Conservation (phyloP, 805 yeast genomes). For the Yarrowia sp. region DNA sequence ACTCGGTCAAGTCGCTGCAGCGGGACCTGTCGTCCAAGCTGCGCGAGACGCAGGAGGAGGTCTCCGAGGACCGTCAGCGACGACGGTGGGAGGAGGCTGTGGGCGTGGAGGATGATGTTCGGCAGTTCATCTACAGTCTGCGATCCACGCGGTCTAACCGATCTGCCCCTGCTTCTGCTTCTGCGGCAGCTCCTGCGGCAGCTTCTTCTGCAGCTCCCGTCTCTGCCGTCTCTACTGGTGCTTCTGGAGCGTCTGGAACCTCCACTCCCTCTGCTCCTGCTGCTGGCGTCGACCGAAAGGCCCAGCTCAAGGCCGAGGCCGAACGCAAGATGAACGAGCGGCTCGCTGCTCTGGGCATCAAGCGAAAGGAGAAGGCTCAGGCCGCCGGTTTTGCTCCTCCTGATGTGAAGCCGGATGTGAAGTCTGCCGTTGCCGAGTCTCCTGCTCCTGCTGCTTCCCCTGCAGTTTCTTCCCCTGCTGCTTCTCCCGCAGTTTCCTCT, state of each 20-base stretch:
- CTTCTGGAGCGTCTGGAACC: constrained; percentile 1
- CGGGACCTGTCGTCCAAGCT: constrained; percentile 47
- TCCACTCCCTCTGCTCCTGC: constrained; percentile 8
- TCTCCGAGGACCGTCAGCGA: constrained; percentile 47
- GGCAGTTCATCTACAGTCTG: constrained; percentile 58
- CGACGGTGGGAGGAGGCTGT: constrained; percentile 79
- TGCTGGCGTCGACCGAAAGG: constrained; percentile 66
- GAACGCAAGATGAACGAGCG: constrained; percentile 80
- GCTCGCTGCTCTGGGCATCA: constrained; percentile 74
- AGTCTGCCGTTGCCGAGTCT: constrained; percentile 4
- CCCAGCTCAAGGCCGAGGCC: constrained; percentile 79
- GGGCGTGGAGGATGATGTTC: constrained; percentile 69
- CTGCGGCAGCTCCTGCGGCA: background rate
- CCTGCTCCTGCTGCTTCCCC: background rate
- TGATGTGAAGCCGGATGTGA: constrained; percentile 26
- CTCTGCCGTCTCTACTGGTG: constrained; percentile 12
- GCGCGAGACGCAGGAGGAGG: constrained; percentile 41
- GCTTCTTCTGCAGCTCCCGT: background rate
- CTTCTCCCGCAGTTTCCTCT: constrained; percentile 27
- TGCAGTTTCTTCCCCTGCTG: constrained; percentile 17
- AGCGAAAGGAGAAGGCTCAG: constrained; percentile 34
- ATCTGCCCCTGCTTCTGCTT: constrained; percentile 22
- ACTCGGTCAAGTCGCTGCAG: constrained; percentile 63
- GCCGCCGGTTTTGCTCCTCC: constrained; percentile 33
- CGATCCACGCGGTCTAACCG: constrained; percentile 25